These are phyloP conservation scores for Saturnispora ahearnii DNA, from an alignment of 805 yeast species.

Conservation along the genomic window DNA sequence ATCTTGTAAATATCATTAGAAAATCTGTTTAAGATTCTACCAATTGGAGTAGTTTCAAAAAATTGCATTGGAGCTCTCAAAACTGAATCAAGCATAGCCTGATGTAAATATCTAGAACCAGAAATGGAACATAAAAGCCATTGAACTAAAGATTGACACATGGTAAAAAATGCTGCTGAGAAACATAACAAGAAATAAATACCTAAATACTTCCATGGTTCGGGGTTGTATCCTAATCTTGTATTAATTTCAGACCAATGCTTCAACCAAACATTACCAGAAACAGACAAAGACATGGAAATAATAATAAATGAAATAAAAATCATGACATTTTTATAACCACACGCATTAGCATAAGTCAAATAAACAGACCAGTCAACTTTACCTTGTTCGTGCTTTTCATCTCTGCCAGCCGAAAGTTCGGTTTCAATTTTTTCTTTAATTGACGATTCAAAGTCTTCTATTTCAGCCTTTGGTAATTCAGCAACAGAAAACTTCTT, in stretches of 20 bases:
- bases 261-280: conserved; percentile 85
- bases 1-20: conserved; percentile 85
- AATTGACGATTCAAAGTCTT: conserved; percentile 31
- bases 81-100: conserved; percentile 61
- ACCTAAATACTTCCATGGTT: conserved; percentile 61
- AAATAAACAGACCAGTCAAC: conserved; percentile 81
- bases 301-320: conserved; percentile 48
- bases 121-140: conserved; percentile 78
- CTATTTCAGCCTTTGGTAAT: conserved; percentile 56
- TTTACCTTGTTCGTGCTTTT: conserved; percentile 86
- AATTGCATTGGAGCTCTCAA: conserved; percentile 91
- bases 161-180: conserved; percentile 47
- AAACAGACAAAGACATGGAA: conserved; percentile 53
- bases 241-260: conserved; percentile 95
- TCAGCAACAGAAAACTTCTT: conserved; percentile 29
- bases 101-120: conserved; percentile 71
- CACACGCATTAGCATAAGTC: conserved; percentile 84
- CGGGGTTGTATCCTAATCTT: conserved; percentile 57
- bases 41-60: conserved; percentile 93
- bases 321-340: conserved; percentile 50
- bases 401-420: conserved; percentile 43
- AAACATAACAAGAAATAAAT: conserved; percentile 72
- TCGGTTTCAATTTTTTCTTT: conserved; percentile 31
- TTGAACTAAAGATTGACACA: conserved; percentile 58
- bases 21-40: conserved; percentile 83